Evolutionary conservation across 352 stramenopile genomes (phyloP), one percentile per base, ranked within the genome.

Genomic region (Elongisporangium undulatum): DNA sequence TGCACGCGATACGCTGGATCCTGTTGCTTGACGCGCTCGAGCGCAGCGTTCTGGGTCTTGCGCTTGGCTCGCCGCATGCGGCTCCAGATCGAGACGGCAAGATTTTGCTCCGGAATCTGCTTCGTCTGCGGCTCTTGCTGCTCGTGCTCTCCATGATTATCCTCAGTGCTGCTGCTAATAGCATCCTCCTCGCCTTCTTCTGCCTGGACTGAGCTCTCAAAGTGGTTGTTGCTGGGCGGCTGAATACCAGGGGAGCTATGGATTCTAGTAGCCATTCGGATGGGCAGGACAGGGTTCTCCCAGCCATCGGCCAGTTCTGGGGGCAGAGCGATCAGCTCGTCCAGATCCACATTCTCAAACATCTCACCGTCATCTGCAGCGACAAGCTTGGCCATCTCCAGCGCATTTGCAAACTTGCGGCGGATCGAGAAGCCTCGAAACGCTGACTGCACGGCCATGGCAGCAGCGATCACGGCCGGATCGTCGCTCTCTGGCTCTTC

Each of bases 351-450:
- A 59, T 72, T 78, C 3, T 69, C 68, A 58, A 79, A 90, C 2
- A 62, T 59, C 0, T 65, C 71, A 9, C 8, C 26, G 22, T 70
- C 69, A 1, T 69, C 58, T 3, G 62, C 38, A 0, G 17, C 56
- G 4, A 82, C 62, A 10, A 61, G 49, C 6, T 75, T 70, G 1
- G 78, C 80, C 24, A 89, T 61, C 20, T 77, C 76, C 9, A 92
- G 53, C 7, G 82, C 82, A 23, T 84, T 75, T 17, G 72, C 69
- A 56, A 88, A 89, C 57, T 87, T 90, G 8, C 77, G 71, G 4
- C 82, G 77, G 5, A 90, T 74, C 50, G 80, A 67, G 55, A 88
- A 90, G 9, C 82, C 82, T 20, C 82, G 76, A 53, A 85, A 90
- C n/a, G 73, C 77, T 3, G 82, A 90, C 61, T 92, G 82, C 16